These are phyloP conservation scores for Panaeolus cyanescens DNA, from an alignment of 768 basidiomycete genomes.

Conservation along the genomic window DNA sequence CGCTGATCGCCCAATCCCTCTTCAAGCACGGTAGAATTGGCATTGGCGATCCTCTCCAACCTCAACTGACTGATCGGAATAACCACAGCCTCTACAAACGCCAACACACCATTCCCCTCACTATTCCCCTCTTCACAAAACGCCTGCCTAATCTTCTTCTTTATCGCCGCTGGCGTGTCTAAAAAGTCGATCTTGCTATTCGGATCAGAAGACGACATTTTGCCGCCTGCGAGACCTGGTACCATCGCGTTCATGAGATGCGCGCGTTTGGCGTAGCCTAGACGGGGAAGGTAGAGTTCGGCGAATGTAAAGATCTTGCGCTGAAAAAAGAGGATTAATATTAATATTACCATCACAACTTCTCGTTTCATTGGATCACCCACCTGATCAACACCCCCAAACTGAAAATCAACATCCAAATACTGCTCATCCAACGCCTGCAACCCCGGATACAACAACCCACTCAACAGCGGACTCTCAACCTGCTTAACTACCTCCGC, in stretches of 20 bases:
- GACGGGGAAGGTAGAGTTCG: conserved; percentile 89
- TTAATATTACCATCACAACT: too few species aligned
- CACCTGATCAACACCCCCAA: conserved; percentile 97
- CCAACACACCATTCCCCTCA: conserved; percentile 84
- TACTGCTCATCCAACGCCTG: conserved; percentile 99
- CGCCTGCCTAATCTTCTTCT: conserved; percentile 88
- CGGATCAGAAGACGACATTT: conserved; percentile 98
- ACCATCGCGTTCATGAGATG: conserved; percentile 99
- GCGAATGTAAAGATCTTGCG: conserved; percentile 99
- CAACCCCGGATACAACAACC: conserved; percentile 92
- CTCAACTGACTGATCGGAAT: conserved; percentile 84
- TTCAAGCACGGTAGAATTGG: conserved; percentile 53
- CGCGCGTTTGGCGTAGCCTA: conserved; percentile 92
- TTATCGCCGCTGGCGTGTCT: conserved; percentile 79
- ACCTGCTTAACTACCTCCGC: conserved; percentile 99
- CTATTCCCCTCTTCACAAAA: conserved; percentile 94
- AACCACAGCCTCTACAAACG: conserved; percentile 85
- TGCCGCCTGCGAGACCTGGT: conserved; percentile 90
- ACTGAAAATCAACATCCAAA: conserved; percentile 94
- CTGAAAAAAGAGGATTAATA: conserved; percentile 36
- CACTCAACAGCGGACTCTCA: conserved; percentile 87
- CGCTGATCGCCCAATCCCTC: conserved; percentile 51
- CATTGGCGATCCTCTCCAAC: conserved; percentile 55
- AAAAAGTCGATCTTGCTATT: conserved; percentile 99
- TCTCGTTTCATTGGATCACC: too few species aligned